These are phyloP conservation scores for Phaffomyces thermotolerans DNA, from an alignment of 805 yeast species.

Conservation along the genomic window DNA sequence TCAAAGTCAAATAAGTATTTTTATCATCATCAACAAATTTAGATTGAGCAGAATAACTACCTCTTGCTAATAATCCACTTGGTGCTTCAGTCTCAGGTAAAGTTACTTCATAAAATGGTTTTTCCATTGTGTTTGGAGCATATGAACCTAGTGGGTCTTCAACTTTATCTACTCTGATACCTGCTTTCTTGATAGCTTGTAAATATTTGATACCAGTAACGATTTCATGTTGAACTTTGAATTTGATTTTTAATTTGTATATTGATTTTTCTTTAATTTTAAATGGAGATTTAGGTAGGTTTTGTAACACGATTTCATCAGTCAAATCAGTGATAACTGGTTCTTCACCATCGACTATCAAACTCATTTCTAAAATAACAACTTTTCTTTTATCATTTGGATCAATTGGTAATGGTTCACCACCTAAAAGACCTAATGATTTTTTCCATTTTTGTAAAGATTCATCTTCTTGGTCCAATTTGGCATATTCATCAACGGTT, in stretches of 20 bases:
- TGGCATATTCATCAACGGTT: constrained; percentile 74
- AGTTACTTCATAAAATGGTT: constrained; percentile 65
- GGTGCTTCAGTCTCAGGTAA: constrained; percentile 81
- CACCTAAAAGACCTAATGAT: constrained; percentile 67
- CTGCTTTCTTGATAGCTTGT: constrained; percentile 79
- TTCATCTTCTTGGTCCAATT: constrained; percentile 85
- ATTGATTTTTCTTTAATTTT: constrained; percentile 71
- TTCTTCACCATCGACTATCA: constrained; percentile 58
- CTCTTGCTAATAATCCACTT: constrained; percentile 82
- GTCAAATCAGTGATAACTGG: constrained; percentile 69
- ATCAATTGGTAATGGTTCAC: constrained; percentile 53
- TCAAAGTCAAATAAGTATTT: constrained; percentile 59
- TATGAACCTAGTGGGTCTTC: constrained; percentile 88
- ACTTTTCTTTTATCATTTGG: constrained; percentile 67
- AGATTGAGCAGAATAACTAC: constrained; percentile 71
- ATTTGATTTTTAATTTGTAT: constrained; percentile 65
- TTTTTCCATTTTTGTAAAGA: constrained; percentile 88
- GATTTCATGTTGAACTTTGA: constrained; percentile 84
- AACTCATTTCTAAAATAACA: constrained; percentile 69
- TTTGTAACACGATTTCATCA: constrained; percentile 48
- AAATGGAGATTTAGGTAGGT: constrained; percentile 57
- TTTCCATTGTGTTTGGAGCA: constrained; percentile 79
- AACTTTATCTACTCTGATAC: constrained; percentile 76
- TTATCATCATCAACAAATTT: constrained; percentile 86
- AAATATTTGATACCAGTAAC: constrained; percentile 85